Percentiles rank a stretch among this genome's conserved stretches.
Evolutionary conservation across 75 land plant species (phyloP).

Genomic region (Adiantum capillusveneris): DNA sequence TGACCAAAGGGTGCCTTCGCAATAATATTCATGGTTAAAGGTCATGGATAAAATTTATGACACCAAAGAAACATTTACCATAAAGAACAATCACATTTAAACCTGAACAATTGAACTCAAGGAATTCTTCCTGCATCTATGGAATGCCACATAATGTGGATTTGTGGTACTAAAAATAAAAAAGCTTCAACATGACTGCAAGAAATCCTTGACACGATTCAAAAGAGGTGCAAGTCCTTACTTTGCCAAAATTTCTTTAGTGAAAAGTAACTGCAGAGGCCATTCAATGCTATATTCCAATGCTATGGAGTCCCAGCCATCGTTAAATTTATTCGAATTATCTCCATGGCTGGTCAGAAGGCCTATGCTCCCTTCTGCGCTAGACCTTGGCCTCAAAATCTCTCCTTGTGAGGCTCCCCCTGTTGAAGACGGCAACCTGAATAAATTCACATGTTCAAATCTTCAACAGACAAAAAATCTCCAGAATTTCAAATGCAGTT

Average conservation of each 20-base stretch:
- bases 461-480: no score
- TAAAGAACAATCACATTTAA: no score
- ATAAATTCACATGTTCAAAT: background rate
- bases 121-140: no score
- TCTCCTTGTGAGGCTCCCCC: slow-evolving; percentile 35
- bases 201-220: background rate
- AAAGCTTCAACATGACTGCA: background rate
- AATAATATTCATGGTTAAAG: no score
- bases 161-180: no score
- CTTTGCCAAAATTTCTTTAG: slow-evolving; percentile 90
- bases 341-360: slow-evolving; percentile 20
- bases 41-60: no score
- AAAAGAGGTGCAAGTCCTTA: slow-evolving; percentile 20
- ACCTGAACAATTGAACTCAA: no score
- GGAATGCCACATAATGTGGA: no score
- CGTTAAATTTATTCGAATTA: slow-evolving; percentile 40
- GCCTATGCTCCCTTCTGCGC: slow-evolving; percentile 36
- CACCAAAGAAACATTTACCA: no score
- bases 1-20: no score
- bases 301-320: slow-evolving; percentile 97
- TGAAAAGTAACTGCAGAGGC: slow-evolving; percentile 94
- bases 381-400: slow-evolving; percentile 30
- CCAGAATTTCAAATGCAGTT: no score
- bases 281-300: slow-evolving; percentile 91
- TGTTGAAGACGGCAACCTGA: slow-evolving; percentile 65